These are phyloP conservation scores for Raddia guianensis DNA, from an alignment of 176 grass and related monocot genomes.

Conservation along the genomic window DNA sequence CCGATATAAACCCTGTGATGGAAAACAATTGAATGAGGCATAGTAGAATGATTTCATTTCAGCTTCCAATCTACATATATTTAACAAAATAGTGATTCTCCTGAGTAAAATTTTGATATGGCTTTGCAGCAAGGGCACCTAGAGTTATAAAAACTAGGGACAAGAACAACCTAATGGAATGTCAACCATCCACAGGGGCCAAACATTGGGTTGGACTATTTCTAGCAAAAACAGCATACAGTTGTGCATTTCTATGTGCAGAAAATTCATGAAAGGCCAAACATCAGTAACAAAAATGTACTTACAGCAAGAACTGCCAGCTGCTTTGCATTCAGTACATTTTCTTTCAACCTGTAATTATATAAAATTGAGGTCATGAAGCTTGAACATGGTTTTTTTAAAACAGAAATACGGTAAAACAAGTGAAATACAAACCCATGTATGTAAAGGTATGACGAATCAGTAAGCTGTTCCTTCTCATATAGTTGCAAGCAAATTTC, in stretches of 20 bases:
- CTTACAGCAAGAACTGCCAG: conserved; percentile 81
- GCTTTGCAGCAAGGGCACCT: neutral
- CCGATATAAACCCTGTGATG: conserved; percentile 67
- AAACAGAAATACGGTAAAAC: conserved; percentile 28
- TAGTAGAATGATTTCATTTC: conserved; percentile 14
- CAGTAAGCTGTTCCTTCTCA: conserved; percentile 87
- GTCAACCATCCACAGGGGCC: conserved; percentile 20
- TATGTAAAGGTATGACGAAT: conserved; percentile 84
- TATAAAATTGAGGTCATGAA: conserved; percentile 25
- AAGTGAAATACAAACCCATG: conserved; percentile 74
- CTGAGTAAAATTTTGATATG: neutral
- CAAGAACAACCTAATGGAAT: neutral
- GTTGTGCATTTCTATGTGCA: conserved; percentile 15
- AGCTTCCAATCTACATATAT: conserved; percentile 28
- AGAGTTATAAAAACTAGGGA: conserved; percentile 22
- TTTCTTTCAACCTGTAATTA: conserved; percentile 73
- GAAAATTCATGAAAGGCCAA: neutral
- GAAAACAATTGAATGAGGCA: conserved; percentile 33
- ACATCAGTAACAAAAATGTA: conserved; percentile 29
- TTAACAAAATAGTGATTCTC: neutral
- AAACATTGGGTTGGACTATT: conserved; percentile 28
- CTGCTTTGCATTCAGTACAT: conserved; percentile 69
- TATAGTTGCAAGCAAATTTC: conserved; percentile 91
- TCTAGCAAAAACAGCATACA: conserved; percentile 3
- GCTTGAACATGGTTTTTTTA: conserved; percentile 13